phyloP scores from a whole-genome alignment of 805 yeast species.

The Wickerhamiella shivajii region DNA sequence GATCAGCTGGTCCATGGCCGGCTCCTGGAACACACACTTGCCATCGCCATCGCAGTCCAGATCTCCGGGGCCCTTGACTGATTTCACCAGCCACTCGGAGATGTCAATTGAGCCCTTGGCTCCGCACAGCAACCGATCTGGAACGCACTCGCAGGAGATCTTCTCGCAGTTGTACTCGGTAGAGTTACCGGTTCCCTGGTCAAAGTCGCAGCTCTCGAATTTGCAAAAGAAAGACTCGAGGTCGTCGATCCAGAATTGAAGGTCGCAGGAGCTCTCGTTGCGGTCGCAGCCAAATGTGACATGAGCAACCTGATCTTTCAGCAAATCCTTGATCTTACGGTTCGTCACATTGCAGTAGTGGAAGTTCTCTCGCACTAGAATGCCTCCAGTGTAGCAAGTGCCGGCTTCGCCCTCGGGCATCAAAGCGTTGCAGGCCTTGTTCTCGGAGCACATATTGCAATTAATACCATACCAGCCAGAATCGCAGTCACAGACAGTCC shows the following conservation, averaged over 20 bases:
- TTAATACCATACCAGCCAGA: slow-evolving; percentile 91
- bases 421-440: slow-evolving; percentile 66
- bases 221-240: slow-evolving; percentile 85
- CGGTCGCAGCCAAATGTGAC: slow-evolving; percentile 82
- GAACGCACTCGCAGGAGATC: slow-evolving; percentile 78
- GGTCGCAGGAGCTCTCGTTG: slow-evolving; percentile 52
- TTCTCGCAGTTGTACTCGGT: slow-evolving; percentile 67
- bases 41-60: slow-evolving; percentile 58
- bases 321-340: slow-evolving; percentile 63
- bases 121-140: slow-evolving; percentile 89
- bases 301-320: slow-evolving; percentile 73
- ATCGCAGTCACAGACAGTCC: slow-evolving; percentile 51
- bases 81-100: slow-evolving; percentile 78
- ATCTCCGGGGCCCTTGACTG: slow-evolving; percentile 87
- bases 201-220: slow-evolving; percentile 54
- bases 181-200: slow-evolving; percentile 45
- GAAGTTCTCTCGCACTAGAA: slow-evolving; percentile 61
- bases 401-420: slow-evolving; percentile 74
- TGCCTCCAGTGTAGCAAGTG: slow-evolving; percentile 78
- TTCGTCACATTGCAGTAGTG: slow-evolving; percentile 93
- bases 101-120: slow-evolving; percentile 88
- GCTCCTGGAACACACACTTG: slow-evolving; percentile 75
- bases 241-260: slow-evolving; percentile 93
- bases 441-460: slow-evolving; percentile 66
- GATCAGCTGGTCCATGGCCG: slow-evolving; percentile 88